Evolutionary conservation across 768 basidiomycete species (phyloP), one percentile per base, ranked within the genome.

Genomic region (Lactarius vividus): DNA sequence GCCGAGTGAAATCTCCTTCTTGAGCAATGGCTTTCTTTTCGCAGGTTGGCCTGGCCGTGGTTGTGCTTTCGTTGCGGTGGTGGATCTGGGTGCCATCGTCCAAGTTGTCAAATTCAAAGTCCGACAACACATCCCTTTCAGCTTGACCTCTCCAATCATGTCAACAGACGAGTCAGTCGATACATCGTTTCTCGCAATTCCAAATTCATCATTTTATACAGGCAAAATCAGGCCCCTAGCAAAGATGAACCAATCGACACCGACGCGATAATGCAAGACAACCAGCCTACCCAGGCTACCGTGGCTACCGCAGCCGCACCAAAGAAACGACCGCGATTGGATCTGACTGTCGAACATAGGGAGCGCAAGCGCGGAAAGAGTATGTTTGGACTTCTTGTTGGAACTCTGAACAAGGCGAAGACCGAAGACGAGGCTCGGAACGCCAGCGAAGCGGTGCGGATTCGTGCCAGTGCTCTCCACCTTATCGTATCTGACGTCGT

Each of bases 351-450:
- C 57, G 81, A 73, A 74, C 65, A 75, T 70, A 81, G 87, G 72
- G 88, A 89, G 75, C 84, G 88, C 73, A 92, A 89, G 78, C 88
- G 90, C 72, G 91, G 91, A 75, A 91, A 90, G 84, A 86, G 84
- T 79, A 91, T 92, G 88, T 91, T 94, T 79, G 92, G 91, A 67
- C 80, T 93, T 70, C 80, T 92, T 69, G 77, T 94, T 64, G 90
- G 90, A 60, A 94, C 91, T 70, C 83, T 94, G 67, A 91, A 88
- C 79, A 91, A 90, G 81, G 92, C 92, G 69, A 92, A 92, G 80
- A 87, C 84, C 70, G 91, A 94, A 80, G 91, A 92, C 76, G 88
- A 89, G 74, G 86, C 90, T 80, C 81, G 91, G 66, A 91, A 83
- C 74, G 87, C 88, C n/a, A 92, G 90, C 76, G 91, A 94, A 72